Percentiles rank a stretch among this genome's conserved stretches.
Conservation (phyloP, 805 yeast species). For the Brettanomyces nanus region DNA sequence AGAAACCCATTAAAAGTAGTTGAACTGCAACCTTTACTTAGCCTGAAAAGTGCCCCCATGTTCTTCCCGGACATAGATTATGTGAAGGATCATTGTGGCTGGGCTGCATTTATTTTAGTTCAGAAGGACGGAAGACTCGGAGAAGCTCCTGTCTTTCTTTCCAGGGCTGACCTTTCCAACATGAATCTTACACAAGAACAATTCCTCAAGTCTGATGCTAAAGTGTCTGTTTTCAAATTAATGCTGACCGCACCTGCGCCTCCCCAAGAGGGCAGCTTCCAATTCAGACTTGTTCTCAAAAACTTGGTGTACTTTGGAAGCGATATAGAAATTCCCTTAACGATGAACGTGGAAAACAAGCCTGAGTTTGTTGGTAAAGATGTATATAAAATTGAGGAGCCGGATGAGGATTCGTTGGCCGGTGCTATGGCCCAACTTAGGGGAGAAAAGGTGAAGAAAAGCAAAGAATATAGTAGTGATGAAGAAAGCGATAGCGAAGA, state of each 20-base stretch:
- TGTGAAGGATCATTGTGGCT: conserved; percentile 30
- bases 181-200: conserved; percentile 44
- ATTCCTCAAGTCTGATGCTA: conserved; percentile 35
- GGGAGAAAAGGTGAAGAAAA: conserved; percentile 48
- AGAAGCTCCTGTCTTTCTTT: conserved; percentile 53
- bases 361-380: conserved; percentile 30
- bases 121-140: conserved; percentile 77
- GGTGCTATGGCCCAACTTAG: conserved; percentile 66
- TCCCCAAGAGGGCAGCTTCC: conserved; percentile 51
- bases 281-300: conserved; percentile 63
- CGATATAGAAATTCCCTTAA: conserved; percentile 66
- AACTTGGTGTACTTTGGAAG: conserved; percentile 75
- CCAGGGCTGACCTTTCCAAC: conserved; percentile 47
- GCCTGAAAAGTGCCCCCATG: conserved; percentile 57
- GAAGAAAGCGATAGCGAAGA: conserved; percentile 32
- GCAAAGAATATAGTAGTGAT: conserved; percentile 30
- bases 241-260: conserved; percentile 75
- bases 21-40: conserved; percentile 60
- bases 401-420: conserved; percentile 68
- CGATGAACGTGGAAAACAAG: conserved; percentile 60
- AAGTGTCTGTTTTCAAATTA: conserved; percentile 67
- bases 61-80: conserved; percentile 55
- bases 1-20: conserved; percentile 65
- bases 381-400: conserved; percentile 54
- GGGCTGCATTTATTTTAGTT: conserved; percentile 61